Conservation (phyloP, 495 filamentous ascomycete genomes). For the Patellaria atrata region DNA sequence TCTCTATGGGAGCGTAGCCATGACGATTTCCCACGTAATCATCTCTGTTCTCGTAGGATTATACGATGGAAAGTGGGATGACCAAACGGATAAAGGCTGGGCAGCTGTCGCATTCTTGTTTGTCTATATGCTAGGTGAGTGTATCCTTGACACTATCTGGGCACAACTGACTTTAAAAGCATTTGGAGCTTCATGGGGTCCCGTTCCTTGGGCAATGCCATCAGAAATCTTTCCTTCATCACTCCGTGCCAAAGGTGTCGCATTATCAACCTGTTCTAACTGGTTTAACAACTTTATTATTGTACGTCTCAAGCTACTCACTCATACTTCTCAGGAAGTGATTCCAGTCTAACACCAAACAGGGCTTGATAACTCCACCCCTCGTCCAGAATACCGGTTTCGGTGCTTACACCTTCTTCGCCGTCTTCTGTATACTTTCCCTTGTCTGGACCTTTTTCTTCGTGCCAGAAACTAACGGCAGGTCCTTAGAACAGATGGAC, state of each 20-base stretch:
- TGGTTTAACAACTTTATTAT: constrained; percentile 47
- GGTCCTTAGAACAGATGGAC: constrained; percentile 27
- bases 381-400: constrained; percentile 40
- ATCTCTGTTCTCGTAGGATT: constrained; percentile 24
- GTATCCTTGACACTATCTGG: no score
- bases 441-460: constrained; percentile 40
- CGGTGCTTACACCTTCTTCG: constrained; percentile 43
- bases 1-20: constrained; percentile 16
- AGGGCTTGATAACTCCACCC: constrained; percentile 39
- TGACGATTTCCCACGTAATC: constrained; percentile 22
- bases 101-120: constrained; percentile 20
- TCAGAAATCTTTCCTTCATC: constrained; percentile 18
- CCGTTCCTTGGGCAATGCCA: constrained; percentile 19
- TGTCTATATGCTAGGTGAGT: constrained; percentile 22
- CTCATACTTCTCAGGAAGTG: neutral
- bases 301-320: constrained; percentile 10
- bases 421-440: constrained; percentile 40
- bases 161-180: no score
- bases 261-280: constrained; percentile 33
- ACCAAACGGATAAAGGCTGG: constrained; percentile 21
- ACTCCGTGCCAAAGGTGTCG: constrained; percentile 32
- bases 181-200: constrained; percentile 16
- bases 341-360: constrained; percentile 2
- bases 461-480: constrained; percentile 34
- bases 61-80: constrained; percentile 18